Evolutionary conservation across 2,329 filamentous ascomycete genomes (phyloP).

Genomic region (Ascochyta fabae): DNA sequence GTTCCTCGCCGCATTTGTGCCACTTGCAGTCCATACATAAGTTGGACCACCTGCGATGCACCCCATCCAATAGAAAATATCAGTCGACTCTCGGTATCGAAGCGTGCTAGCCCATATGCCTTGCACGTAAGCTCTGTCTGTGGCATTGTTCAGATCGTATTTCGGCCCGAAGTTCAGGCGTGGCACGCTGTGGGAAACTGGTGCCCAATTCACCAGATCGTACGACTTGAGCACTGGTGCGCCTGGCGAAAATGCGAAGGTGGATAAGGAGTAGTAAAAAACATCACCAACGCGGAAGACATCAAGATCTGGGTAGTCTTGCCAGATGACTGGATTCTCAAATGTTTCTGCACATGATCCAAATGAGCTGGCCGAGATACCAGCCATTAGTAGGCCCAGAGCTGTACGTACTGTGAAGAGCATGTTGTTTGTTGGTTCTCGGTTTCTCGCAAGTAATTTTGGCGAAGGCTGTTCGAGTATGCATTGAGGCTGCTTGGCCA

Average conservation of each 20-base stretch:
- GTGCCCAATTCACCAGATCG: slow-evolving; percentile 61
- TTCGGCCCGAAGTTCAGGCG: slow-evolving; percentile 48
- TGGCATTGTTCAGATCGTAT: slow-evolving; percentile 56
- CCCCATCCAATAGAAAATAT: slow-evolving; percentile 64
- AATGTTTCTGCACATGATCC: slow-evolving; percentile 42
- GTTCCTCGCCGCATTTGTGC: slow-evolving; percentile 47
- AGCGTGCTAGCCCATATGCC: slow-evolving; percentile 65
- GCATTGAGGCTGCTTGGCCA: neutral
- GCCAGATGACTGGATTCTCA: slow-evolving; percentile 62
- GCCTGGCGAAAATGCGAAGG: slow-evolving; percentile 63
- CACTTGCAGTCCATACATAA: slow-evolving; percentile 60
- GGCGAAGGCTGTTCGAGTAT: neutral
- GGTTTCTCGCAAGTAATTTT: neutral
- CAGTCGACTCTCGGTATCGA: slow-evolving; percentile 58
- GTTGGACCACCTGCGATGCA: slow-evolving; percentile 60
- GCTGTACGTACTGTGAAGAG: neutral
- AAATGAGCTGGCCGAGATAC: neutral
- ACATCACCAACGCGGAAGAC: slow-evolving; percentile 59
- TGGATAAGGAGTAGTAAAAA: slow-evolving; percentile 64
- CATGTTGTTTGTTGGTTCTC: neutral
- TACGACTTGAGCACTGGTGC: slow-evolving; percentile 63
- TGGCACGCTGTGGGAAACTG: slow-evolving; percentile 49
- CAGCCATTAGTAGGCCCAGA: neutral
- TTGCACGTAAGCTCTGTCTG: slow-evolving; percentile 55
- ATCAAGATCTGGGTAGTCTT: slow-evolving; percentile 63